Evolutionary conservation across 1,139 yeast genomes (phyloP), one percentile per base, ranked within the genome.

Genomic region (Hanseniaspora sp.): DNA sequence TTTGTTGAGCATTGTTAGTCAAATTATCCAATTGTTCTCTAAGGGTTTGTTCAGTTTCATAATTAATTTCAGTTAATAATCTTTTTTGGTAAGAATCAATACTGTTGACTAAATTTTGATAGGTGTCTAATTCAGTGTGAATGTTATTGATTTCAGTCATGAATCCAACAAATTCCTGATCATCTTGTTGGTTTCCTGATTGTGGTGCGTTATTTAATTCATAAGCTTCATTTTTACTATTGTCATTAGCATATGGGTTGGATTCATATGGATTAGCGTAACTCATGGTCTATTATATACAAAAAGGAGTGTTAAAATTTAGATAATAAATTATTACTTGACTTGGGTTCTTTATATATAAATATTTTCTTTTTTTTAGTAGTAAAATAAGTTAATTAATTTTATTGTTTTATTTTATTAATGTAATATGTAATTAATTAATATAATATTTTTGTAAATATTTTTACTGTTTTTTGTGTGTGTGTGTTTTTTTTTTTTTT

Each of bases 81-180:
- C 85, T 82, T 66, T 82, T 77, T 73, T 94, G 98, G 64, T 86
- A 78, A 59, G 79, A 78, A 67, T 86, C 86, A 59, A 92, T 83
- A 64, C 87, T 77, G 60, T 83, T 82, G 61, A 92, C 80, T 64
- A 87, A 70, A 61, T 75, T 82, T 63, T 84, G 82, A 71, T 88
- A 92, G 67, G 83, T 86, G 62, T 83, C 87, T 62, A 92, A 78
- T 64, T 82, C 82, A 61, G 79, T 79, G 72, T 88, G 86, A 68
- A 92, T 80, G 63, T 79, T 82, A 66, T 86, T 92, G 60, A 92
- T 80, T 65, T 84, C 86, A 63, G 80, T 78, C 83, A 90, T 88
- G 69, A 84, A 90, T 55, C 76, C 75, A 56, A 83, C 85, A 69
- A 84, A 83, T 65, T 83, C 92, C 58, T 74, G 49, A 11, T 45